Conservation (phyloP, 2,329 filamentous ascomycete genomes). For the Neonectria faginata region DNA sequence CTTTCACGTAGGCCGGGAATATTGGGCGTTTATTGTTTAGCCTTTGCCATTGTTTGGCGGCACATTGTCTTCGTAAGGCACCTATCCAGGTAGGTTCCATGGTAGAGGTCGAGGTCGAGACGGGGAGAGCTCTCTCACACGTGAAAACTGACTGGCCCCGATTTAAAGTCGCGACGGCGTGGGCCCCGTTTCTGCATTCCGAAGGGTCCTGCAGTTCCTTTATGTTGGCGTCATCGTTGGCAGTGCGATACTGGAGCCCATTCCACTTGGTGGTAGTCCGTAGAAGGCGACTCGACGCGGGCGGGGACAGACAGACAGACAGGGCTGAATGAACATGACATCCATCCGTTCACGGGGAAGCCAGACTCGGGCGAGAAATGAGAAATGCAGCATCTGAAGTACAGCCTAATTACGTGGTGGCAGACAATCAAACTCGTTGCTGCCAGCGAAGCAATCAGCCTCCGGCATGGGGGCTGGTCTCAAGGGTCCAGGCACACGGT, state of each 20-base stretch:
- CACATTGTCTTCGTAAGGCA: slow-evolving; percentile 1
- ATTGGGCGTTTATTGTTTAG: slow-evolving; percentile 3
- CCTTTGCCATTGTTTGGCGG: not conserved
- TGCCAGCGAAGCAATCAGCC: slow-evolving; percentile 40
- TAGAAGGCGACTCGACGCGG: slow-evolving; percentile 15
- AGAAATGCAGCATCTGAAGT: slow-evolving; percentile 7
- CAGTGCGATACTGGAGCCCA: slow-evolving; percentile 7
- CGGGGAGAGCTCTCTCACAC: not conserved
- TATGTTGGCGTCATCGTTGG: slow-evolving; percentile 19
- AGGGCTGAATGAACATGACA: slow-evolving; percentile 31
- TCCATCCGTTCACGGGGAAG: slow-evolving; percentile 21
- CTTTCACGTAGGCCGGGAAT: not conserved
- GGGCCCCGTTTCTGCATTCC: not conserved
- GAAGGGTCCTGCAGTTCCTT: slow-evolving; percentile 20
- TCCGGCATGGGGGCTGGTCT: slow-evolving; percentile 26
- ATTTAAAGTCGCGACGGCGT: slow-evolving; percentile 2
- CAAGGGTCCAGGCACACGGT: slow-evolving; percentile 25
- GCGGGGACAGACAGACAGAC: slow-evolving; percentile 9
- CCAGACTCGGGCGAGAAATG: slow-evolving; percentile 13
- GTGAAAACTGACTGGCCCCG: not conserved
- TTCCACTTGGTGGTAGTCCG: slow-evolving; percentile 20
- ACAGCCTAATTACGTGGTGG: slow-evolving; percentile 30
- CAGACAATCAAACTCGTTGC: slow-evolving; percentile 19
- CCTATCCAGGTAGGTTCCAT: not conserved
- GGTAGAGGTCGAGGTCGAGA: no score